phyloP scores from a whole-genome alignment of 192 early-diverging fungal species.

The Coemansia asiatica region DNA sequence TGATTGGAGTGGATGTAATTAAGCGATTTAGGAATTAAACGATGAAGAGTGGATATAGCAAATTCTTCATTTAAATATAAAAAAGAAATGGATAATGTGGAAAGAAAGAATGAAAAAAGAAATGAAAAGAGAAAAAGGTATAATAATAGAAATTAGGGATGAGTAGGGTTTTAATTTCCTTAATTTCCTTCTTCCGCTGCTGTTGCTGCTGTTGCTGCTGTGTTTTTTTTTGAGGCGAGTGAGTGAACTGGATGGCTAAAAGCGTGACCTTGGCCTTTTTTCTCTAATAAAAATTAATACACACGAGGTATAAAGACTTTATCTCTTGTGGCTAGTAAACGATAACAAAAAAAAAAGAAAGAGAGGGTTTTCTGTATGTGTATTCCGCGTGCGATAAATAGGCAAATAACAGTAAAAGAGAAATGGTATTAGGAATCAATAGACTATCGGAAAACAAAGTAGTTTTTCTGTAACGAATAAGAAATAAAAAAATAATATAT shows the following conservation, averaged over 20 bases:
- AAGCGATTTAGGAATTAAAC: not conserved
- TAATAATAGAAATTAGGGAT: constrained; percentile 10
- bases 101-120: constrained; percentile 14
- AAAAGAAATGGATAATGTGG: not conserved
- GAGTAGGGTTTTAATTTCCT: not conserved
- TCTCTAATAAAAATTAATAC: not conserved
- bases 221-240: not conserved
- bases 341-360: not conserved
- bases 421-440: not conserved
- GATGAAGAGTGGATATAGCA: not conserved
- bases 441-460: constrained; percentile 5
- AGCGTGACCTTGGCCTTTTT: not conserved
- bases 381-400: too few species aligned
- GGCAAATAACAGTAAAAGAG: not conserved
- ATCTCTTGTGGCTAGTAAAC: not conserved
- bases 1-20: not conserved
- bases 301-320: not conserved
- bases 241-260: not conserved
- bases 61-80: not conserved
- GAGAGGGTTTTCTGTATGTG: too few species aligned
- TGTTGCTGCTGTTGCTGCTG: not conserved
- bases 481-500: constrained; percentile 11
- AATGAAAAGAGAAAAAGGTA: constrained; percentile 9
- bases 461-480: not conserved
- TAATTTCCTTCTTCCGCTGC: not conserved